phyloP scores from a whole-genome alignment of 805 yeast genomes.

The Lachancea thermotolerans region DNA sequence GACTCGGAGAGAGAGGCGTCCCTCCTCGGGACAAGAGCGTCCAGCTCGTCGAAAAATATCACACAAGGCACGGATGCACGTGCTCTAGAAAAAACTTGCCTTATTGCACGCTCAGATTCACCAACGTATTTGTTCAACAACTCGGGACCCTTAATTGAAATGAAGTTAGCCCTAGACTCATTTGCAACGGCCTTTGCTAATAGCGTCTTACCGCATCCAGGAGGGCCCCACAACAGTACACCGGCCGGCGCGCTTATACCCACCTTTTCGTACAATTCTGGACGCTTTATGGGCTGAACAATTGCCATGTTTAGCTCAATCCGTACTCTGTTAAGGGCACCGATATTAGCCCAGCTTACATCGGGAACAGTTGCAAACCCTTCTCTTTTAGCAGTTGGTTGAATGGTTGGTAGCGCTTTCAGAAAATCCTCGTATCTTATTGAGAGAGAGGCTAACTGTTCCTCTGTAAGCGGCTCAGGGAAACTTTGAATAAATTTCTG shows the following conservation, averaged over 20 bases:
- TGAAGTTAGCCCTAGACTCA: constrained; percentile 93
- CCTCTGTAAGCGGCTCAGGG: constrained; percentile 71
- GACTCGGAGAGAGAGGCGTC: constrained; percentile 84
- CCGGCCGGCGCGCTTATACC: constrained; percentile 98
- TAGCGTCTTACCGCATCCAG: constrained; percentile 97
- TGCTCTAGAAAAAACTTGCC: constrained; percentile 90
- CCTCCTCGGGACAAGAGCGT: constrained; percentile 92
- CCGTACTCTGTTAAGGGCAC: constrained; percentile 75
- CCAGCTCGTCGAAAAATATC: constrained; percentile 91
- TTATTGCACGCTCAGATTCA: constrained; percentile 87
- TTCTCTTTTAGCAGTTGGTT: constrained; percentile 96
- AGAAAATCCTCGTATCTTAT: constrained; percentile 77
- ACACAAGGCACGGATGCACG: constrained; percentile 91
- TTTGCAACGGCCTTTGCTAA: constrained; percentile 97
- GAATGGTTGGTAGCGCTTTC: constrained; percentile 83
- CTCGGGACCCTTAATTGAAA: constrained; percentile 94
- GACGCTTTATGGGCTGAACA: constrained; percentile 91
- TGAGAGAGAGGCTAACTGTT: constrained; percentile 68
- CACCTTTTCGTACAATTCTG: constrained; percentile 80
- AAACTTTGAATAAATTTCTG: constrained; percentile 65
- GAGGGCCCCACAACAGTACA: constrained; percentile 97
- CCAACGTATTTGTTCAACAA: constrained; percentile 91
- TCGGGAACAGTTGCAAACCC: constrained; percentile 99
- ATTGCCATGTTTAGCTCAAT: constrained; percentile 94
- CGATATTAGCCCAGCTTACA: constrained; percentile 92